Conservation (phyloP, 2,329 filamentous ascomycete genomes). For the Arthrinium phaeospermum region DNA sequence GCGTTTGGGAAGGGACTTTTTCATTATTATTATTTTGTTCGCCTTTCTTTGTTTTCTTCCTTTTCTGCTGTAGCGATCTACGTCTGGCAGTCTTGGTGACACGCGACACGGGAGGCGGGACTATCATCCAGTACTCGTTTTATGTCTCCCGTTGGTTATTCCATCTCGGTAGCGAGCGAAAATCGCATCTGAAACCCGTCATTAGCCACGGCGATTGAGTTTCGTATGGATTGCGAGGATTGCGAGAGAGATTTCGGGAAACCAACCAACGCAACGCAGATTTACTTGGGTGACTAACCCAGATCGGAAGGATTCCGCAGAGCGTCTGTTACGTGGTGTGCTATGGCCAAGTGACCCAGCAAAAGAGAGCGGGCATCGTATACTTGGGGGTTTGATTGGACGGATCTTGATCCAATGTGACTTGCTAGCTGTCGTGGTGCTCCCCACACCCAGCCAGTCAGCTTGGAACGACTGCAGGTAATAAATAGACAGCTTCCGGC, state of each 20-base stretch:
- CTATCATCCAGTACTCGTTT: background rate
- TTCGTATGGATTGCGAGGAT: background rate
- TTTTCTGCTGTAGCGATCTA: background rate
- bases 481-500: background rate
- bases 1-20: background rate
- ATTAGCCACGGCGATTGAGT: slow-evolving; percentile 5
- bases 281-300: background rate
- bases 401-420: slow-evolving; percentile 9
- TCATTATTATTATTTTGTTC: background rate
- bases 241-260: background rate
- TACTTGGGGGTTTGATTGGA: background rate
- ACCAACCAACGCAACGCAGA: background rate
- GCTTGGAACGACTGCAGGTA: slow-evolving; percentile 6
- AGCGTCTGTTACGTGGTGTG: background rate
- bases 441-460: background rate
- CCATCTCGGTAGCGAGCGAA: background rate
- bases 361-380: background rate
- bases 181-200: slow-evolving; percentile 1
- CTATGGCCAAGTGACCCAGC: background rate
- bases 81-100: background rate
- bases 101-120: background rate
- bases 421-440: background rate
- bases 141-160: background rate
- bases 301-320: slow-evolving; percentile 17
- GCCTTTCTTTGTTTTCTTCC: background rate